A percentile compares a stretch with the other conserved stretches of the same genome.
These are phyloP conservation scores for Phytophthora pinifolia DNA, from an alignment of 352 stramenopile species.

Conservation along the genomic window DNA sequence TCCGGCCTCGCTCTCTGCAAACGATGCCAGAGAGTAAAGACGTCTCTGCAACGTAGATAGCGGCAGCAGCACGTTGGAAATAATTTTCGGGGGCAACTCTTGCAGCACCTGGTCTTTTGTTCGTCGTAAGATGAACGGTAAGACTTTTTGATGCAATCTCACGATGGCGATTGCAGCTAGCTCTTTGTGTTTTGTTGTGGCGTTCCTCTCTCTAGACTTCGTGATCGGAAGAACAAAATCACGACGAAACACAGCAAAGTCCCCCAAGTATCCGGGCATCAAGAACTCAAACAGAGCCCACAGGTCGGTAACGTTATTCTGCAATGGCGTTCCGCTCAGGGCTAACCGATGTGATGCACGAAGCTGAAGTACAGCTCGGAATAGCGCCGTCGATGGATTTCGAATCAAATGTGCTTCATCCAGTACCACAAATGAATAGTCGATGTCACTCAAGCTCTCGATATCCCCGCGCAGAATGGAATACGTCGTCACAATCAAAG, in stretches of 20 bases:
- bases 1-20: conserved; percentile 12
- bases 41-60: conserved; percentile 87
- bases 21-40: conserved; percentile 73
- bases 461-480: conserved; percentile 83
- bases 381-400: conserved; percentile 92
- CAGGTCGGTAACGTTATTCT: conserved; percentile 97
- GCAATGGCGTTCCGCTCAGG: conserved; percentile 96
- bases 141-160: conserved; percentile 93
- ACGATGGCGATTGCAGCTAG: conserved; percentile 87
- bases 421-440: conserved; percentile 91
- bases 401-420: conserved; percentile 98
- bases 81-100: conserved; percentile 97
- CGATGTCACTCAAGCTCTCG: conserved; percentile 43
- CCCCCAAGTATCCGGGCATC: conserved; percentile 97
- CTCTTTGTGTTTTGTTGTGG: conserved; percentile 78
- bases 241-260: conserved; percentile 63
- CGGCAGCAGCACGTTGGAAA: conserved; percentile 91
- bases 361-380: conserved; percentile 83
- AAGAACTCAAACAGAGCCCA: conserved; percentile 98
- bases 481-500: conserved; percentile 85
- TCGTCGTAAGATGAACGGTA: conserved; percentile 97
- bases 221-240: conserved; percentile 70
- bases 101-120: conserved; percentile 96
- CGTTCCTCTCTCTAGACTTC: conserved; percentile 53
- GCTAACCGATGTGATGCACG: conserved; percentile 89